These are phyloP conservation scores for Leucogyrophana mollusca DNA, from an alignment of 768 basidiomycete genomes.

Conservation along the genomic window DNA sequence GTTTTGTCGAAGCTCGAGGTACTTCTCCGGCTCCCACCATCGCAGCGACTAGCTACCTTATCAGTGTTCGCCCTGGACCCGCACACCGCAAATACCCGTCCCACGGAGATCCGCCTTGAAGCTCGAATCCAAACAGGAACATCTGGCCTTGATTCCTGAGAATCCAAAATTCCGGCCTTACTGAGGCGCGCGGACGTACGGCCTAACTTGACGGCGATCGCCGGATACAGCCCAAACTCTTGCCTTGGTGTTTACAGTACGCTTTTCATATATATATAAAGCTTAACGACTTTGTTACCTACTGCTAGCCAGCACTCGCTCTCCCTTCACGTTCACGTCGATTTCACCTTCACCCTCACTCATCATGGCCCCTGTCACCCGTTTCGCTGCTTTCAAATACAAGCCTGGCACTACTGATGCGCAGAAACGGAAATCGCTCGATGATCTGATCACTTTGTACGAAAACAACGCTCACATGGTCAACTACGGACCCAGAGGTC, in stretches of 20 bases:
- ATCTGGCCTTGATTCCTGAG: too few relatives aligned
- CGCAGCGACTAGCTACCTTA: too few relatives aligned
- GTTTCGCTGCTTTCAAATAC: slow-evolving; percentile 13
- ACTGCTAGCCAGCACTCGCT: neutral
- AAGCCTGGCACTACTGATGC: slow-evolving; percentile 7
- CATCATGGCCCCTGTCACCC: slow-evolving; percentile 10
- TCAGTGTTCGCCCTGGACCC: too few relatives aligned
- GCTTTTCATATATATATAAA: neutral
- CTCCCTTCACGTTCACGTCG: neutral
- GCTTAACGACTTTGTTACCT: neutral
- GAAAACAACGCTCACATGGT: slow-evolving; percentile 8
- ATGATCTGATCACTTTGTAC: slow-evolving; percentile 7
- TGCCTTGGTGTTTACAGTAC: neutral
- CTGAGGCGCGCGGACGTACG: too few relatives aligned
- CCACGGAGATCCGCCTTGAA: too few relatives aligned
- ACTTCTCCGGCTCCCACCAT: too few relatives aligned
- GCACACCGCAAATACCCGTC: too few relatives aligned
- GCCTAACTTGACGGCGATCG: neutral
- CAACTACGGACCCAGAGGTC: slow-evolving; percentile 5
- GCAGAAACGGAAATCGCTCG: slow-evolving; percentile 6
- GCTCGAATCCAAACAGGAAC: too few relatives aligned
- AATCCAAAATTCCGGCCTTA: too few relatives aligned
- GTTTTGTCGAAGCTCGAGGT: too few relatives aligned
- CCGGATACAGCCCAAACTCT: neutral
- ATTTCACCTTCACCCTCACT: neutral